Evolutionary conservation across 2,329 filamentous ascomycete species (phyloP), one percentile per base, ranked within the genome.

Genomic region (Colletotrichum navitas): DNA sequence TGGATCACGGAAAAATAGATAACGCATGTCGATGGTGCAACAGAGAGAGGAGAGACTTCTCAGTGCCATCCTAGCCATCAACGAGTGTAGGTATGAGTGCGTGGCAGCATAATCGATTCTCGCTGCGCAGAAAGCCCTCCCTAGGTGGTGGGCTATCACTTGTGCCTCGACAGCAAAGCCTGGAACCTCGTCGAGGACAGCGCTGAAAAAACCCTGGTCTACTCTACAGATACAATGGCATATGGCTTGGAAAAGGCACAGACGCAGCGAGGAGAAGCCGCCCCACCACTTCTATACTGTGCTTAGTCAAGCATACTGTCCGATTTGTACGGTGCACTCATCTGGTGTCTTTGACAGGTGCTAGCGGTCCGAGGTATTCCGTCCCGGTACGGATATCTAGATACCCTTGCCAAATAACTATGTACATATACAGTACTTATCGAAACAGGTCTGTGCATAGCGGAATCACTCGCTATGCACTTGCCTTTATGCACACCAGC

Each of bases 241-340:
- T 21, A 45, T 21, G n/a, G 45, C 29, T 2, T 21, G n/a, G 45
- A n/a, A n/a, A 16, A 60, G 62, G 52, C 58, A 66, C 26, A 69
- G 55, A 49, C 54, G 62, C 60, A 45, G 34, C 29, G 29, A 54
- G 6, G 62, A 69, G 34, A 36, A 18, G 3, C 36, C 26, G 11
- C 8, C 24, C 43, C 34, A 11, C 58, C 58, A 36, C 41, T 49
- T 49, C 24, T 49, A 11, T 1, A 32, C 39, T 3, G 26, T 47
- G 29, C 43, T 18, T 18, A 12, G 26, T 21, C 21, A 3, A 8
- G 24, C 24, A 5, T 24, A 1, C 2, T n/a, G 2, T 11, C 6
- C 11, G 1, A 8, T 21, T 6, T 29, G 24, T 18, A 45, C 39
- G 1, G 49, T 52, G 26, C 14, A 36, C 16, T 16, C 34, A 36